A percentile compares a stretch with the other conserved stretches of the same genome.
These are phyloP conservation scores for Glomus cerebriforme DNA, from an alignment of 192 early-diverging fungal genomes.

Conservation along the genomic window DNA sequence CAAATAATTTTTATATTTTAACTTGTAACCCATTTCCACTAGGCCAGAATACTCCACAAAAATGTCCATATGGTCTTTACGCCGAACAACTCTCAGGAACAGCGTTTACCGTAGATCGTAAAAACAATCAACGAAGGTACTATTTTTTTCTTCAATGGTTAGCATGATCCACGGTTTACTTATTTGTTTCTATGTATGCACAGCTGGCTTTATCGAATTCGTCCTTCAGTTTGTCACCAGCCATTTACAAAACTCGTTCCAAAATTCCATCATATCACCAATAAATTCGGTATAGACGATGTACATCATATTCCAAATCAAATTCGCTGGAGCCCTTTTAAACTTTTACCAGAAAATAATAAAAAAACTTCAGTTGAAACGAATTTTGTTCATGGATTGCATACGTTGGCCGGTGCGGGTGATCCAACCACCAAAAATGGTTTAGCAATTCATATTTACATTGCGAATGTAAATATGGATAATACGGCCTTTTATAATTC, in stretches of 20 bases:
- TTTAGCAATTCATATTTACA: constrained; percentile 84
- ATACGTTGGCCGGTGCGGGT: constrained; percentile 85
- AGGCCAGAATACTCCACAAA: constrained; percentile 92
- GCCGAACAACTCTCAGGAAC: constrained; percentile 94
- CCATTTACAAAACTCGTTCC: constrained; percentile 57
- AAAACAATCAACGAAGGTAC: constrained; percentile 77
- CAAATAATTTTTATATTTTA: neutral
- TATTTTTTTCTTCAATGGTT: neutral
- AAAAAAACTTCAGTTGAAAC: constrained; percentile 20
- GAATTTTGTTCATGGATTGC: constrained; percentile 85
- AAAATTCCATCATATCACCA: constrained; percentile 48
- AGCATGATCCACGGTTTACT: neutral
- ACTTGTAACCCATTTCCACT: neutral
- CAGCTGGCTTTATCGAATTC: constrained; percentile 96
- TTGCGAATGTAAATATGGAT: constrained; percentile 76
- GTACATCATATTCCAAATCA: constrained; percentile 80
- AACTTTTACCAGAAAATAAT: constrained; percentile 48
- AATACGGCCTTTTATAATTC: constrained; percentile 81
- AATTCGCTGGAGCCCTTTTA: constrained; percentile 91
- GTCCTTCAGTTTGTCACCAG: constrained; percentile 82
- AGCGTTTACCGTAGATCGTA: constrained; percentile 83
- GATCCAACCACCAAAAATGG: constrained; percentile 76
- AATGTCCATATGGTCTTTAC: constrained; percentile 86
- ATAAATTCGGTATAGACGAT: constrained; percentile 58
- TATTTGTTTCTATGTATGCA: neutral